Conservation (phyloP, 805 yeast genomes). For the Peterozyma xylosa region DNA sequence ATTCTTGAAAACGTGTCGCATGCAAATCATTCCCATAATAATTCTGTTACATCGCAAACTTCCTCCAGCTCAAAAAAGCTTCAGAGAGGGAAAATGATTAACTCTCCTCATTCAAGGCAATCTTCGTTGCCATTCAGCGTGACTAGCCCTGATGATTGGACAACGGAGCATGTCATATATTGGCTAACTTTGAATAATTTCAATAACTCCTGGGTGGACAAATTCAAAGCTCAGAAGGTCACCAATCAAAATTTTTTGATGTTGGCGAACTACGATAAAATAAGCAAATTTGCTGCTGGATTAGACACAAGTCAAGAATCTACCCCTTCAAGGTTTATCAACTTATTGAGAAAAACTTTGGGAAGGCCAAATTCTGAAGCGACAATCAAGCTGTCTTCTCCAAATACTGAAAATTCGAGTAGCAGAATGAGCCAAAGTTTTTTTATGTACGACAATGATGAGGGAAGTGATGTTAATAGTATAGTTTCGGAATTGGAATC, state of each 20-base stretch:
- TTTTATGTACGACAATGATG: neutral
- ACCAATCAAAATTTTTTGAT: constrained; percentile 58
- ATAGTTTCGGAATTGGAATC: neutral
- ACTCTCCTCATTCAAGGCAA: constrained; percentile 7
- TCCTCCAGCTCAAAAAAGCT: constrained; percentile 1
- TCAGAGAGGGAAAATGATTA: neutral
- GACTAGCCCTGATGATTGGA: constrained; percentile 60
- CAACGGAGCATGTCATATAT: constrained; percentile 49
- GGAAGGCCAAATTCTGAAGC: constrained; percentile 16
- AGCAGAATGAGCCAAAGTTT: neutral
- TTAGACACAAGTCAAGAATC: constrained; percentile 38
- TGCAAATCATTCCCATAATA: constrained; percentile 4
- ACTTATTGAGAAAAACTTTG: constrained; percentile 37
- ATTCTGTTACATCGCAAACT: constrained; percentile 1
- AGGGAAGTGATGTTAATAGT: constrained; percentile 4
- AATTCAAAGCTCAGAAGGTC: constrained; percentile 50
- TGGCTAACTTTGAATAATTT: constrained; percentile 71
- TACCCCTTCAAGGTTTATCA: constrained; percentile 52
- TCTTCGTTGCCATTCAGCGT: constrained; percentile 37
- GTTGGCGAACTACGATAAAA: constrained; percentile 55
- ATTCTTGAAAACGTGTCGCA: too few species aligned
- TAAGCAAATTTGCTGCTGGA: constrained; percentile 22
- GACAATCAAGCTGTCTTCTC: neutral
- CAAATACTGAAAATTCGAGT: neutral
- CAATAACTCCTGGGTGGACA: constrained; percentile 65